Base-by-base conservation (phyloP, 2,329 filamentous ascomycete species). In the Nemania abortiva region DNA sequence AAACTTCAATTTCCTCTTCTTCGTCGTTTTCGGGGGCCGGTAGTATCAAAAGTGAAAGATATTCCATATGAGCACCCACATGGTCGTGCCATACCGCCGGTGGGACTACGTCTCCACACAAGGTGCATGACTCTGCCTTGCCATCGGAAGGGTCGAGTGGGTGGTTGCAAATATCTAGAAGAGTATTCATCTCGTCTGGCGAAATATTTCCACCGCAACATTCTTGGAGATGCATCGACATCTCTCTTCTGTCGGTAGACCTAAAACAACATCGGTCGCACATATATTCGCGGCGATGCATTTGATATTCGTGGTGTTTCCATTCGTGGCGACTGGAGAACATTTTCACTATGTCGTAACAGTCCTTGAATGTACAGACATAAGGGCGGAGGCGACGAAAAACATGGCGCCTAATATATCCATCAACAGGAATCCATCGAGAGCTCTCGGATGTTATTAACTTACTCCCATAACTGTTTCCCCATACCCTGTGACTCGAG, bases 361-460 rank as follows among this genome's bases (percentile, higher is more conserved):
- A 63, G 13, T 63, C 39, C 55, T 49, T 2, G 29, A 63, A 63
- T 37, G 53, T 63, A 29, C 61, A 63, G n/a, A 57, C 20, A 20
- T 63, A 63, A 50, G 61, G 61, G n/a, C 53, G 61, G 42, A 63
- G 52, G 20, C 57, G 52, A 27, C 52, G 61, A 24, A 63, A 57
- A 37, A 63, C 61, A 49, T 63, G 61, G n/a, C 61, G 61, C 11
- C 61, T 63, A 10, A 27, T 13, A 57, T 7, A 50, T 55, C 20
- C n/a, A 9, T 63, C 10, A 56, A 27, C 50, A 56, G 9, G 11
- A 45, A 31, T 6, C 24, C 29, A 29, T 29, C 13, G 3, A 53
- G 15, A n/a, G 22, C 7, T 42, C 39, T 31, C 7, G 3, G 15
- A 42, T 18, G 15, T n/a, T 13, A 29, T 56, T 11, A 45, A 56